Percentiles rank a stretch among this genome's conserved stretches.
phyloP scores from a whole-genome alignment of 768 basidiomycete genomes.

The Suillus variegatus region DNA sequence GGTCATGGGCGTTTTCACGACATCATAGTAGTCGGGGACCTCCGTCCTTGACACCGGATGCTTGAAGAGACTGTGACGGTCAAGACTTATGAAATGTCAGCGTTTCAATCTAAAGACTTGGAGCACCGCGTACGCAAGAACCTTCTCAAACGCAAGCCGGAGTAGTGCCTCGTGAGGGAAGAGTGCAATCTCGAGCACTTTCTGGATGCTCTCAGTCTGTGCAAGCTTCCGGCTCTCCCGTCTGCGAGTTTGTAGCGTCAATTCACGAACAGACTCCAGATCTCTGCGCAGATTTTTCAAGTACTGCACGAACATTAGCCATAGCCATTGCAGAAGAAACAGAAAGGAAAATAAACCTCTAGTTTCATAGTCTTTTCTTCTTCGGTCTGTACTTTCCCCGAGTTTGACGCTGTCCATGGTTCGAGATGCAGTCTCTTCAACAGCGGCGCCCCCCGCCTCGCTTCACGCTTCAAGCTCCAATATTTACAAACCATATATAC shows the following conservation, averaged over 20 bases:
- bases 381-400: conserved; percentile 66
- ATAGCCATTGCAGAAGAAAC: not conserved
- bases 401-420: conserved; percentile 89
- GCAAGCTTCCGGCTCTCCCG: conserved; percentile 81
- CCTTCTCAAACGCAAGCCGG: conserved; percentile 65
- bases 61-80: conserved; percentile 75
- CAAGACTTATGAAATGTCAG: conserved; percentile 50
- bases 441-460: conserved; percentile 88
- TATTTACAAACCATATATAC: conserved; percentile 81
- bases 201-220: conserved; percentile 66
- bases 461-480: conserved; percentile 97
- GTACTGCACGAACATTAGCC: conserved; percentile 33
- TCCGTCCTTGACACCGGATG: conserved; percentile 77
- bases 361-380: conserved; percentile 83
- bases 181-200: conserved; percentile 60
- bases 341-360: conserved; percentile 51
- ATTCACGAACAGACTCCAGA: conserved; percentile 66
- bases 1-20: conserved; percentile 86
- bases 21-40: conserved; percentile 90
- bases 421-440: conserved; percentile 93
- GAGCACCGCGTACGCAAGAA: conserved; percentile 56
- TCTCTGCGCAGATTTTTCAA: conserved; percentile 72
- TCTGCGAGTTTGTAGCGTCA: conserved; percentile 69
- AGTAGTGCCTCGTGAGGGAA: conserved; percentile 68
- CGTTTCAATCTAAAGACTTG: not conserved